Evolutionary conservation across 1,284 basidiomycete species (phyloP).

Genomic region (Trametes hirsuta): DNA sequence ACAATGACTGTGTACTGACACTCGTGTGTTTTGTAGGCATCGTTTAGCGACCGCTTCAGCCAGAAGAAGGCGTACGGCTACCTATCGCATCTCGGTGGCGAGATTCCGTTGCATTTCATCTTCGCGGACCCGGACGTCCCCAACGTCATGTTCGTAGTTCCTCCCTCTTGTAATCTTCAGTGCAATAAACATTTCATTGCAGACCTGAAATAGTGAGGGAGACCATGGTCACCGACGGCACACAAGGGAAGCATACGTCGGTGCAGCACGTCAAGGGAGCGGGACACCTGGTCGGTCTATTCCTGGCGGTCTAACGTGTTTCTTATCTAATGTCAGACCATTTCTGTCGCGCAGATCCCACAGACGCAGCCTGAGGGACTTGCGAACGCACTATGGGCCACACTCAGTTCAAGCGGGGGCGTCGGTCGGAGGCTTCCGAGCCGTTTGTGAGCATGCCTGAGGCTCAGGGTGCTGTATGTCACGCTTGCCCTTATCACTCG

Average conservation of each 20-base stretch:
- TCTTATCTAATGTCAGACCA: neutral
- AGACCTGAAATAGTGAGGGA: slow-evolving; percentile 45
- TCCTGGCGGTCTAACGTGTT: slow-evolving; percentile 6
- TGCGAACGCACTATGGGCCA: slow-evolving; percentile 22
- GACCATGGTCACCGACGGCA: slow-evolving; percentile 40
- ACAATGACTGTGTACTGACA: too few relatives aligned
- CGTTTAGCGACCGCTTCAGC: slow-evolving; percentile 46
- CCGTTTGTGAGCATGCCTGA: neutral
- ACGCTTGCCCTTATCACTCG: too few relatives aligned
- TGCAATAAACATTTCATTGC: neutral
- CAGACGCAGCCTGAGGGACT: slow-evolving; percentile 29
- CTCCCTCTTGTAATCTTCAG: neutral
- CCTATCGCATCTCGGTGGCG: slow-evolving; percentile 40
- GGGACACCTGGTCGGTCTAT: slow-evolving; percentile 36
- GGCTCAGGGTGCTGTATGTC: too few relatives aligned
- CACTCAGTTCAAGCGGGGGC: neutral
- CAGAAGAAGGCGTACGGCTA: slow-evolving; percentile 41
- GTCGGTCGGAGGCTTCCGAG: neutral
- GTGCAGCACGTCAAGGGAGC: slow-evolving; percentile 21
- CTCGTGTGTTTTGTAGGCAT: slow-evolving; percentile 38
- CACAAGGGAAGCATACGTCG: slow-evolving; percentile 44
- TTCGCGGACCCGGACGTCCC: slow-evolving; percentile 51
- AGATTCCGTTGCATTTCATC: slow-evolving; percentile 50
- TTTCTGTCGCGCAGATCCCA: slow-evolving; percentile 18
- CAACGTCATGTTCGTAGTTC: slow-evolving; percentile 39